Conservation (phyloP, 1,284 basidiomycete species). For the Phlebopus sp. region DNA sequence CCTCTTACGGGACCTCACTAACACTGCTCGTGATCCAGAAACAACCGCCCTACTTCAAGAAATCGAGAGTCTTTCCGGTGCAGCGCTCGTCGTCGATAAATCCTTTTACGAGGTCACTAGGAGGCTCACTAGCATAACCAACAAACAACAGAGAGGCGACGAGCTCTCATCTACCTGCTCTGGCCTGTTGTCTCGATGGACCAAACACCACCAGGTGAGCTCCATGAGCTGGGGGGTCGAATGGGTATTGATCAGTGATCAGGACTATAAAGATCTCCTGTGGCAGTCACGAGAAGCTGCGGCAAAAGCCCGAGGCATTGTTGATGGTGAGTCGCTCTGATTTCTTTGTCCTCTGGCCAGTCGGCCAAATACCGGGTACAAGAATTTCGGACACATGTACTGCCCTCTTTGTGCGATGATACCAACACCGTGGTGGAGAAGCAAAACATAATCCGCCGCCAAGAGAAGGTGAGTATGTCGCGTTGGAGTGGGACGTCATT, state of each 20-base stretch:
- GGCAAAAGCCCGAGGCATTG: conserved; percentile 17
- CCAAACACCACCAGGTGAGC: conserved; percentile 14
- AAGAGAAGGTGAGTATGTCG: conserved; percentile 9
- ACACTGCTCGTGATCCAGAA: conserved; percentile 3
- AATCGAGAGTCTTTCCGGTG: conserved; percentile 15
- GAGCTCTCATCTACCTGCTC: conserved; percentile 15
- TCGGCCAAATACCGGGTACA: not conserved
- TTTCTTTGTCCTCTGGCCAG: not conserved
- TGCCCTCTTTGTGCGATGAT: conserved; percentile 14
- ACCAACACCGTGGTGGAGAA: conserved; percentile 11
- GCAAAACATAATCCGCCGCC: conserved; percentile 15
- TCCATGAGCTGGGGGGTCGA: not conserved
- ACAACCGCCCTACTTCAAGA: conserved; percentile 16
- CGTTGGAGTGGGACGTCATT: not conserved
- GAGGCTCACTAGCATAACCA: conserved; percentile 3
- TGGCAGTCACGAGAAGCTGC: conserved; percentile 23
- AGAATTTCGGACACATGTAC: conserved; percentile 20
- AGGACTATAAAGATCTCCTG: conserved; percentile 19
- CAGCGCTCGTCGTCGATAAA: conserved; percentile 17
- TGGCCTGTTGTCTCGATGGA: conserved; percentile 15
- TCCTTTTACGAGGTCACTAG: conserved; percentile 14
- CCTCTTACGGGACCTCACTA: conserved; percentile 2
- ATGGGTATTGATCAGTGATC: not conserved
- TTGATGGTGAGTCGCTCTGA: conserved; percentile 13
- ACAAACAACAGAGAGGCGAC: conserved; percentile 7